phyloP scores from a whole-genome alignment of 371 early-diverging fungal genomes.

The Sanchytrium tribonematis region DNA sequence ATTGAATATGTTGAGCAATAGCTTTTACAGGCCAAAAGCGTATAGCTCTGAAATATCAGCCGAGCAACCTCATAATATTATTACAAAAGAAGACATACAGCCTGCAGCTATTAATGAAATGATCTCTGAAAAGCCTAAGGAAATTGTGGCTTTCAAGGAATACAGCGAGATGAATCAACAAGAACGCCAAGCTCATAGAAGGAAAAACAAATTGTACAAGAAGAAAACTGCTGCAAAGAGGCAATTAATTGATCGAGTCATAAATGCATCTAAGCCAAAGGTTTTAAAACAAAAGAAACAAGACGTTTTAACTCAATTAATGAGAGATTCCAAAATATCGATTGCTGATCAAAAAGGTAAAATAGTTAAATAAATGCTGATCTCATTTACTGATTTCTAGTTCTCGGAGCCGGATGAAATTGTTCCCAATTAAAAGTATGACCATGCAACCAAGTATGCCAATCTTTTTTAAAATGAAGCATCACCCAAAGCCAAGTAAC shows the following conservation, averaged over 20 bases:
- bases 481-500: background rate
- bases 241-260: background rate
- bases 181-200: background rate
- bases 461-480: background rate
- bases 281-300: background rate
- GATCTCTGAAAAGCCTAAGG: background rate
- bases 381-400: background rate
- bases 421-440: background rate
- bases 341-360: background rate
- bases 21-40: background rate
- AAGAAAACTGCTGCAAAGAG: background rate
- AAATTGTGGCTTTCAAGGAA: background rate
- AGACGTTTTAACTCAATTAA: background rate
- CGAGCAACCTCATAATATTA: background rate
- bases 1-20: background rate
- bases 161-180: background rate
- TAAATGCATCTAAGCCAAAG: background rate
- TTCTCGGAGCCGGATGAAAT: background rate
- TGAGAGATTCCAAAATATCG: background rate
- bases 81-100: background rate
- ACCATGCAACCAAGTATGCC: background rate
- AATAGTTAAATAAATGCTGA: too few species aligned
- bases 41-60: background rate
- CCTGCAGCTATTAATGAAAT: background rate
- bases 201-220: background rate